phyloP scores from a whole-genome alignment of 768 basidiomycete species.

The Lactifluus piperatus region DNA sequence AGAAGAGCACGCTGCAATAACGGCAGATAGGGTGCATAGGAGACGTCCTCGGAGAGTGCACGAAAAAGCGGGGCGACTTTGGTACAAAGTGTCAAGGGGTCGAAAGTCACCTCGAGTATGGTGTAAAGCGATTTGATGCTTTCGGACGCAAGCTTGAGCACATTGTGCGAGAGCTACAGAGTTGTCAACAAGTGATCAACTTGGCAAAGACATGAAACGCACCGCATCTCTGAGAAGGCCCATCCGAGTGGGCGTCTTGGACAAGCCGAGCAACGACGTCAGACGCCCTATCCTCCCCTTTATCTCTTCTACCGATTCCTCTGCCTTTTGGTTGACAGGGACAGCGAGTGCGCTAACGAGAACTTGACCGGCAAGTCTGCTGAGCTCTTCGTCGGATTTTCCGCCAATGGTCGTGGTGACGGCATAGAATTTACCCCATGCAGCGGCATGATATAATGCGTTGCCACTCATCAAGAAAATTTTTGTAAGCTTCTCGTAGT shows the following conservation, averaged over 20 bases:
- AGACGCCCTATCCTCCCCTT: slow-evolving; percentile 70
- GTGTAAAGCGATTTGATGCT: slow-evolving; percentile 73
- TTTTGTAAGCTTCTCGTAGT: slow-evolving; percentile 95
- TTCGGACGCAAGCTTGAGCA: slow-evolving; percentile 69
- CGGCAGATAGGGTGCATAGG: slow-evolving; percentile 77
- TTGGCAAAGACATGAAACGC: slow-evolving; percentile 26
- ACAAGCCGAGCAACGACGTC: slow-evolving; percentile 76
- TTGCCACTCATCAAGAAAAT: slow-evolving; percentile 96
- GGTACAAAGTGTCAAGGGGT: slow-evolving; percentile 78
- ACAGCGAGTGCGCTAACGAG: slow-evolving; percentile 90
- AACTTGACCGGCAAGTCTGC: slow-evolving; percentile 81
- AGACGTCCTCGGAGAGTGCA: slow-evolving; percentile 42
- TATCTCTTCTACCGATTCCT: slow-evolving; percentile 39
- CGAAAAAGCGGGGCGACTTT: slow-evolving; percentile 73
- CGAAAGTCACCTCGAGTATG: slow-evolving; percentile 87
- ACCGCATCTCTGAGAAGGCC: slow-evolving; percentile 84
- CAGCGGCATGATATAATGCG: slow-evolving; percentile 91
- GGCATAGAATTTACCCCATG: slow-evolving; percentile 82
- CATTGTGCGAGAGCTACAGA: slow-evolving; percentile 66
- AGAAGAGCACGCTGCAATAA: slow-evolving; percentile 87
- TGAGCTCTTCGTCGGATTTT: slow-evolving; percentile 68
- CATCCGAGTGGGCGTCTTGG: slow-evolving; percentile 78
- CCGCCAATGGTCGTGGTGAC: slow-evolving; percentile 65
- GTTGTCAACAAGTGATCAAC: neutral
- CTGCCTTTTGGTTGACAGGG: slow-evolving; percentile 61